These are phyloP conservation scores for Dalbergia cochinchinensis DNA, from an alignment of 306 rosid species.

Conservation along the genomic window DNA sequence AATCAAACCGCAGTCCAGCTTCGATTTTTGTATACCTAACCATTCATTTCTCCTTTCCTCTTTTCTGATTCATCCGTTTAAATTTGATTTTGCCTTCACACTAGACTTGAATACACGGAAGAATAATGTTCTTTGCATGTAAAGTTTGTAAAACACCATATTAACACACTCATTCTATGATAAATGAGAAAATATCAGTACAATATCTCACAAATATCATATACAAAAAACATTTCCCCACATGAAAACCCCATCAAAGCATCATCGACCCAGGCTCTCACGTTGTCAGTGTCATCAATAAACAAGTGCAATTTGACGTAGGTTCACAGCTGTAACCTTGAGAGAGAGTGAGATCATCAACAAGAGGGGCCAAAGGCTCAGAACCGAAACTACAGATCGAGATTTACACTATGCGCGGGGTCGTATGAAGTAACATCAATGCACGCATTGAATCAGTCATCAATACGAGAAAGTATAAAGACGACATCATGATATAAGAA, in stretches of 20 bases:
- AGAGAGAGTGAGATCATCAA: conserved; percentile 13
- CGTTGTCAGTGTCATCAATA: conserved; percentile 31
- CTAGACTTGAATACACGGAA: conserved; percentile 33
- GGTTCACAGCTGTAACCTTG: conserved; percentile 8
- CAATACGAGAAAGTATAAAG: conserved; percentile 3
- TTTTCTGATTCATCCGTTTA: not conserved
- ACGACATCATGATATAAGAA: not conserved
- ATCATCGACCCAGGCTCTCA: not conserved
- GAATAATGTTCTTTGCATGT: too few relatives aligned
- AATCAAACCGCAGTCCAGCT: conserved; percentile 45
- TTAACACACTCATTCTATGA: too few relatives aligned
- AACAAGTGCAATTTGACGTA: conserved; percentile 22
- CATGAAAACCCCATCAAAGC: not conserved
- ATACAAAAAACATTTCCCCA: too few relatives aligned
- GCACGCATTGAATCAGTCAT: conserved; percentile 38
- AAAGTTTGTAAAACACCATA: too few relatives aligned
- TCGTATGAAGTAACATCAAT: conserved; percentile 42
- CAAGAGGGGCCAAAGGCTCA: conserved; percentile 23
- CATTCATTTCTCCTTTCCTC: conserved; percentile 16
- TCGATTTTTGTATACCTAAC: conserved; percentile 36
- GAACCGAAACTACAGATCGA: conserved; percentile 12
- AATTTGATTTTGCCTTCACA: conserved; percentile 5
- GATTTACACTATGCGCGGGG: conserved; percentile 32
- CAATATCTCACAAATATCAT: too few relatives aligned
- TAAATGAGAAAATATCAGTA: too few relatives aligned